Conservation (phyloP, 1,284 basidiomycete genomes). For the Fomitiporia mediterranea region DNA sequence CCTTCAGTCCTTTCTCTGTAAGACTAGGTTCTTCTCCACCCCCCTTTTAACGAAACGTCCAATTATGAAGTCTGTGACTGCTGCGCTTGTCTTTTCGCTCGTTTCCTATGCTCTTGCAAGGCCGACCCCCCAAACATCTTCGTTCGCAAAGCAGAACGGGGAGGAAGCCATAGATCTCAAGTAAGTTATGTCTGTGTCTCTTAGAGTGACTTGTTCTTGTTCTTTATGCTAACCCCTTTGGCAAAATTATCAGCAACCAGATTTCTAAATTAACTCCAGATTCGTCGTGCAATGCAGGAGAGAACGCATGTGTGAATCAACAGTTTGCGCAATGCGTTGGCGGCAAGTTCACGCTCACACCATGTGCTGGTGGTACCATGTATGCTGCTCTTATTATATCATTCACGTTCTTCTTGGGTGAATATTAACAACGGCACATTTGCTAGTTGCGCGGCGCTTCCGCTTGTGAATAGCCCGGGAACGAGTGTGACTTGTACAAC, state of each 20-base stretch:
- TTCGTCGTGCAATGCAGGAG: slow-evolving; percentile 34
- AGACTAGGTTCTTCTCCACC: not conserved
- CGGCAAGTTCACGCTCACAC: slow-evolving; percentile 31
- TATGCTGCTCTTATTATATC: slow-evolving; percentile 28
- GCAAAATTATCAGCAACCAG: not conserved
- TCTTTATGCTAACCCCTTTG: not conserved
- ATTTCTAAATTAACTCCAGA: slow-evolving; percentile 29
- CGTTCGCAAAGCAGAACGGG: slow-evolving; percentile 44
- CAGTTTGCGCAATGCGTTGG: slow-evolving; percentile 38
- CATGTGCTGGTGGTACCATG: slow-evolving; percentile 37
- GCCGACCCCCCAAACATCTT: slow-evolving; percentile 33
- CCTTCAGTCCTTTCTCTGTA: slow-evolving; percentile 14
- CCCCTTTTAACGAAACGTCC: not conserved
- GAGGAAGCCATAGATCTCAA: slow-evolving; percentile 50
- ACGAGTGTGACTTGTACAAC: slow-evolving; percentile 47
- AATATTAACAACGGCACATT: too few relatives aligned
- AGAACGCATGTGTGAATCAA: slow-evolving; percentile 35
- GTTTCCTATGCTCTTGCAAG: slow-evolving; percentile 35
- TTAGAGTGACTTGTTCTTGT: not conserved
- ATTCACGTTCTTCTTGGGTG: not conserved
- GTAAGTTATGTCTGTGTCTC: slow-evolving; percentile 33
- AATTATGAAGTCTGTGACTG: slow-evolving; percentile 13
- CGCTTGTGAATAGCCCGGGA: slow-evolving; percentile 43
- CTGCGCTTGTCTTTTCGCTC: slow-evolving; percentile 22
- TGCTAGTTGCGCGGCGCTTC: slow-evolving; percentile 39